A percentile compares a stretch with the other conserved stretches of the same genome.
These are phyloP conservation scores for Aureobasidium subglaciale DNA, from an alignment of 2,329 filamentous ascomycete species.

Conservation along the genomic window DNA sequence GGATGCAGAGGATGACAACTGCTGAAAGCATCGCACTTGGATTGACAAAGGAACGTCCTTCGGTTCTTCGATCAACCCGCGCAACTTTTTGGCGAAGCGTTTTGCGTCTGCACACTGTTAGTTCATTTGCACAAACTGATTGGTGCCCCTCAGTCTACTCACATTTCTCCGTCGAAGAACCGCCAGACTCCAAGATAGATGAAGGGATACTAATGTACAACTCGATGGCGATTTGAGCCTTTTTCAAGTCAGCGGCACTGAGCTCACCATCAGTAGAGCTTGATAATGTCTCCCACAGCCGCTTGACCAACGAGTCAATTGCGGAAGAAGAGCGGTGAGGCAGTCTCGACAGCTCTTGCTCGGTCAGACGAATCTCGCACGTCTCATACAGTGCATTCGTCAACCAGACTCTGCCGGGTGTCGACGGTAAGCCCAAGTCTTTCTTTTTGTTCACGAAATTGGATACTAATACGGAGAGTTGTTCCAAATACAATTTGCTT, in stretches of 20 bases:
- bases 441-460: slow-evolving; percentile 3
- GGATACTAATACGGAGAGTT: neutral
- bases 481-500: slow-evolving; percentile 12
- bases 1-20: neutral
- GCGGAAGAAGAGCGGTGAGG: slow-evolving; percentile 4
- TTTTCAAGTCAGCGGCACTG: neutral
- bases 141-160: neutral
- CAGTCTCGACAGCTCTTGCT: slow-evolving; percentile 1
- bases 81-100: slow-evolving; percentile 7
- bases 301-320: slow-evolving; percentile 1
- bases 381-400: neutral
- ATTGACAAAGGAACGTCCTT: neutral
- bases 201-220: neutral
- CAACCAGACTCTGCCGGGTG: neutral
- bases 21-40: slow-evolving; percentile 6
- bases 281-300: neutral
- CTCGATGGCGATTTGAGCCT: neutral
- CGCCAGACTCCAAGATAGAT: neutral
- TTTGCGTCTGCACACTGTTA: neutral
- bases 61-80: neutral
- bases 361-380: neutral
- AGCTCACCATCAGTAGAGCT: neutral
- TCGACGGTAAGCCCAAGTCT: neutral
- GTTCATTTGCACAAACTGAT: neutral
- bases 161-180: slow-evolving; percentile 12